Percentiles rank a stretch among this genome's conserved stretches.
Conservation (phyloP, 441 rosid species). For the Croton setiger region DNA sequence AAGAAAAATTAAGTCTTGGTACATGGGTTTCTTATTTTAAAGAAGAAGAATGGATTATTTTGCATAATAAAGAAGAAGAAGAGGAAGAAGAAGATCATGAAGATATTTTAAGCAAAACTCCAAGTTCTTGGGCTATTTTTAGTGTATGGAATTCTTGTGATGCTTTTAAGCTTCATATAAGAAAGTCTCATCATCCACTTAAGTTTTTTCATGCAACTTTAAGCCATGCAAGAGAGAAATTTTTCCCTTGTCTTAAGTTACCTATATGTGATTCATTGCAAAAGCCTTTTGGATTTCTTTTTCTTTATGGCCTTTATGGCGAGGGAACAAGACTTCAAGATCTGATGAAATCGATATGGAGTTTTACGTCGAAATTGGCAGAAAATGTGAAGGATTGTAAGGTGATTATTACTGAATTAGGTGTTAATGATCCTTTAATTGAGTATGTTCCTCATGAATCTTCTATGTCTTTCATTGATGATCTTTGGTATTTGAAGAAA, state of each 20-base stretch:
- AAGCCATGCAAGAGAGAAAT: slow-evolving; percentile 36
- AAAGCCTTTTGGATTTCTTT: slow-evolving; percentile 43
- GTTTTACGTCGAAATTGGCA: slow-evolving; percentile 39
- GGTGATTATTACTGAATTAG: slow-evolving; percentile 39
- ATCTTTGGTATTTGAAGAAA: slow-evolving; percentile 55
- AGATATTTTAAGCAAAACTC: slow-evolving; percentile 21
- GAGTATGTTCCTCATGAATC: slow-evolving; percentile 33
- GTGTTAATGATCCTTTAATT: slow-evolving; percentile 43
- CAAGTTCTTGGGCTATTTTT: slow-evolving; percentile 45
- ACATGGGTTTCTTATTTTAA: slow-evolving; percentile 57
- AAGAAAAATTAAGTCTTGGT: slow-evolving; percentile 47
- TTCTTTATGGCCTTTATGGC: slow-evolving; percentile 43
- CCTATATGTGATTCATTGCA: slow-evolving; percentile 31
- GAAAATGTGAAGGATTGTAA: slow-evolving; percentile 39
- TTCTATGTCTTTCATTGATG: slow-evolving; percentile 37
- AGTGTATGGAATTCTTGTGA: slow-evolving; percentile 60
- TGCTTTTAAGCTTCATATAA: slow-evolving; percentile 32
- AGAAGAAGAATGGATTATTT: slow-evolving; percentile 34
- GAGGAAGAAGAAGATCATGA: slow-evolving; percentile 3
- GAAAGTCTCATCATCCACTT: slow-evolving; percentile 25
- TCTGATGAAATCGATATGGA: slow-evolving; percentile 42
- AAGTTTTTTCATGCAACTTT: slow-evolving; percentile 33
- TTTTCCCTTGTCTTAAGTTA: slow-evolving; percentile 37
- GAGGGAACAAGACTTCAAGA: slow-evolving; percentile 49
- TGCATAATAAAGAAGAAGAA: slow-evolving; percentile 8